Conservation (phyloP, 495 filamentous ascomycete genomes). For the Penicillium psychrofluorescens region DNA sequence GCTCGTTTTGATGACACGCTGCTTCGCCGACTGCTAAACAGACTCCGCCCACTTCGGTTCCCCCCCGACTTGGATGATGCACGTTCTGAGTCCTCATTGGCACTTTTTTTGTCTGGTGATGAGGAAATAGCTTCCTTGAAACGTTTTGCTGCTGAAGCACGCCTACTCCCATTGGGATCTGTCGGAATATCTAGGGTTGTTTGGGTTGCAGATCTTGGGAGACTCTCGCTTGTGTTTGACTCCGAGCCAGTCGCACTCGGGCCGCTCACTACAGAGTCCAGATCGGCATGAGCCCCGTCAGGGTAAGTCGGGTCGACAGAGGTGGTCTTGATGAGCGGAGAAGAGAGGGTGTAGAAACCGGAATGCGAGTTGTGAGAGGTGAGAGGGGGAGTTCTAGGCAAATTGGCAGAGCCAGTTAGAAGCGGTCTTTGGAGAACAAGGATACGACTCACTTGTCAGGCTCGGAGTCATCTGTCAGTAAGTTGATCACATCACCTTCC, state of each 20-base stretch:
- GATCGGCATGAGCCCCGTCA: conserved; percentile 16
- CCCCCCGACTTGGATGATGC: conserved; percentile 28
- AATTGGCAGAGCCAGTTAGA: neutral
- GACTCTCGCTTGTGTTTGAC: conserved; percentile 15
- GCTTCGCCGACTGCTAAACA: conserved; percentile 29
- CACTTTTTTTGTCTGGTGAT: conserved; percentile 24
- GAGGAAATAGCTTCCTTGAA: conserved; percentile 40
- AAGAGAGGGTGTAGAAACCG: conserved; percentile 75
- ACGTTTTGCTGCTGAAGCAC: conserved; percentile 35
- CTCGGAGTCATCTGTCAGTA: conserved; percentile 66
- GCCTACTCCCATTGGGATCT: conserved; percentile 25
- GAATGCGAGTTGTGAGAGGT: conserved; percentile 69
- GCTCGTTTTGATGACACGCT: conserved; percentile 34
- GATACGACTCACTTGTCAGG: conserved; percentile 53
- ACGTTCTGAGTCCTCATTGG: conserved; percentile 37
- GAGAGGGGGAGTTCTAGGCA: conserved; percentile 51
- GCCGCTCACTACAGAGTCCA: conserved; percentile 24
- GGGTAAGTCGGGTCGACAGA: conserved; percentile 30
- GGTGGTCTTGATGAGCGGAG: conserved; percentile 63
- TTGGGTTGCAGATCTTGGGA: conserved; percentile 13
- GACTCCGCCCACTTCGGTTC: conserved; percentile 19
- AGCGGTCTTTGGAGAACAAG: neutral
- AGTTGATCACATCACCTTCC: conserved; percentile 38
- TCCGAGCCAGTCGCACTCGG: conserved; percentile 18
- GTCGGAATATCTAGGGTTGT: conserved; percentile 23